These are phyloP conservation scores for Salix brachista DNA, from an alignment of 345 rosid genomes.

Conservation along the genomic window DNA sequence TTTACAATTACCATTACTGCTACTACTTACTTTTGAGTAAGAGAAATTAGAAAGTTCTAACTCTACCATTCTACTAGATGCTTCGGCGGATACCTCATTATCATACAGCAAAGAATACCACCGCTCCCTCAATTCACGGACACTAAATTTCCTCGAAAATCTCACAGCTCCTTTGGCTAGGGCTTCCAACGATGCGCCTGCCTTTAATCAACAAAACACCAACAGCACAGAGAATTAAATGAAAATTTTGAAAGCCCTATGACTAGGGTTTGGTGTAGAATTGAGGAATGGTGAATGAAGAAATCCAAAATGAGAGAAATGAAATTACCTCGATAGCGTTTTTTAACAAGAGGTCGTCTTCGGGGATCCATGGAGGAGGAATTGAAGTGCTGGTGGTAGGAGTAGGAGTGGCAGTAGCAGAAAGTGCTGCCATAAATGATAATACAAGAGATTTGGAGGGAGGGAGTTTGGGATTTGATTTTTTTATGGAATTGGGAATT, in stretches of 20 bases:
- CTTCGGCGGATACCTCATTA: conserved; percentile 70
- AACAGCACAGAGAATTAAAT: not conserved
- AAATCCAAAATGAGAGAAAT: not conserved
- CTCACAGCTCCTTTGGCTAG: conserved; percentile 94
- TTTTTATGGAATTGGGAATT: not conserved
- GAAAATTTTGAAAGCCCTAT: not conserved
- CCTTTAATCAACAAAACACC: conserved; percentile 31
- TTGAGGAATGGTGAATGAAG: not conserved
- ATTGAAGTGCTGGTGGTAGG: too few relatives aligned
- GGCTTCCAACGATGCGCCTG: conserved; percentile 93
- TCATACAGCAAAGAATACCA: conserved; percentile 90
- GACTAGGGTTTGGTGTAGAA: too few relatives aligned
- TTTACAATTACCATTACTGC: conserved; percentile 26
- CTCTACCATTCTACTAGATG: conserved; percentile 66
- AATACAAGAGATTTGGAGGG: not conserved
- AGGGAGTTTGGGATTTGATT: not conserved
- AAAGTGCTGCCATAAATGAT: conserved; percentile 57
- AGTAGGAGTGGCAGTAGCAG: conserved; percentile 21
- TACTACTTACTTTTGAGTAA: not conserved
- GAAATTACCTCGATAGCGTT: conserved; percentile 65
- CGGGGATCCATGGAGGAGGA: conserved; percentile 53
- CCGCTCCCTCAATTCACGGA: conserved; percentile 68
- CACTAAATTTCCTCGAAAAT: conserved; percentile 65
- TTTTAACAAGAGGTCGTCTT: conserved; percentile 75
- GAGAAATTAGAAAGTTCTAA: conserved; percentile 34